A percentile compares a stretch with the other conserved stretches of the same genome.
Conservation (phyloP, 192 early-diverging fungal genomes). For the Linnemannia exigua region DNA sequence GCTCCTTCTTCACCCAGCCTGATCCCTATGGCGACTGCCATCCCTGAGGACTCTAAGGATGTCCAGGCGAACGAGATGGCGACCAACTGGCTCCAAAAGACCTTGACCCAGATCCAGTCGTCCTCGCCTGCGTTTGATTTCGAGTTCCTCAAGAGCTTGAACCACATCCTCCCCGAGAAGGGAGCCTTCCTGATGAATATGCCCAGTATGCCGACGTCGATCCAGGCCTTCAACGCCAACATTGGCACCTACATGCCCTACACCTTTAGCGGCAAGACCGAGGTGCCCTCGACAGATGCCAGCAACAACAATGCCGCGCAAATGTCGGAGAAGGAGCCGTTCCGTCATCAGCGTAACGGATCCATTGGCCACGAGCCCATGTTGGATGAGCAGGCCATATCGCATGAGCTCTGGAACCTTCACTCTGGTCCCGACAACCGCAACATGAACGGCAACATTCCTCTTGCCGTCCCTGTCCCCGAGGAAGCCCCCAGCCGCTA, state of each 20-base stretch:
- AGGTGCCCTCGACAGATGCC: constrained; percentile 1
- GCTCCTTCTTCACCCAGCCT: constrained; percentile 41
- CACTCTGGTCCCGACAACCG: constrained; percentile 33
- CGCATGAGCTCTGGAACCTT: constrained; percentile 42
- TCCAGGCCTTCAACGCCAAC: constrained; percentile 53
- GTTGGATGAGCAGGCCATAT: constrained; percentile 48
- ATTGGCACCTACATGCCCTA: constrained; percentile 55
- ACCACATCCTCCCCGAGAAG: constrained; percentile 56
- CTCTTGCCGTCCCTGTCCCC: neutral
- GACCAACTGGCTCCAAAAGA: constrained; percentile 61
- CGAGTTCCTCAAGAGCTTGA: constrained; percentile 45
- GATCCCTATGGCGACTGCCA: constrained; percentile 45
- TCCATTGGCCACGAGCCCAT: constrained; percentile 27
- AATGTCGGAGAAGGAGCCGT: constrained; percentile 29
- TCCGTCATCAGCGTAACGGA: constrained; percentile 19
- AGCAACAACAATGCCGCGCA: neutral
- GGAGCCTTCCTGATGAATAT: constrained; percentile 54
- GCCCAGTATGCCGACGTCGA: constrained; percentile 54
- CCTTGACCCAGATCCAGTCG: constrained; percentile 56
- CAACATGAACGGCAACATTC: constrained; percentile 19
- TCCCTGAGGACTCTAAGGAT: constrained; percentile 51
- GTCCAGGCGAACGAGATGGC: constrained; percentile 37
- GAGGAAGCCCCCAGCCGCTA: constrained; percentile 49
- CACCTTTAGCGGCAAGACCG: constrained; percentile 50
- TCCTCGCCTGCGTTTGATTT: constrained; percentile 43